Evolutionary conservation across 2,329 filamentous ascomycete genomes (phyloP).

Genomic region (Massarina eburnea): DNA sequence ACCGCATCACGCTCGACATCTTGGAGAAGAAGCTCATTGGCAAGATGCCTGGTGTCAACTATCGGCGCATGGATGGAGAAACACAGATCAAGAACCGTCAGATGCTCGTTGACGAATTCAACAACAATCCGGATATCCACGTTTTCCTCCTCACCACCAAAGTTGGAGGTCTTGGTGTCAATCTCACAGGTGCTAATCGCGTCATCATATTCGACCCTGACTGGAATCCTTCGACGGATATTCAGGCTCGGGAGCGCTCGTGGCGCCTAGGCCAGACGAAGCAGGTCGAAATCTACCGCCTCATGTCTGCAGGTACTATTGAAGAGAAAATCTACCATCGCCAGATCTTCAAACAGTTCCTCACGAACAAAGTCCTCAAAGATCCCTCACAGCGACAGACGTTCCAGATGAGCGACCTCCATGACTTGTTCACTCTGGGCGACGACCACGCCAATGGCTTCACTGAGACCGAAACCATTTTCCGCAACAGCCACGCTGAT

Average conservation of each 20-base stretch:
- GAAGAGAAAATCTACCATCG: constrained; percentile 99
- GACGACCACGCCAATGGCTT: constrained; percentile 63
- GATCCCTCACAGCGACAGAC: constrained; percentile 92
- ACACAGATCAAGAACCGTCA: constrained; percentile 90
- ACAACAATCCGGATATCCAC: constrained; percentile 74
- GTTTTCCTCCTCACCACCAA: constrained; percentile 95
- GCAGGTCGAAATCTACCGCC: constrained; percentile 91
- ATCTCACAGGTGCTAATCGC: constrained; percentile 89
- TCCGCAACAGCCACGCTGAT: constrained; percentile 66
- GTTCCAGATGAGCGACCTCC: constrained; percentile 85
- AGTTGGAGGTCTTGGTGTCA: constrained; percentile 90
- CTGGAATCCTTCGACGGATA: constrained; percentile 96
- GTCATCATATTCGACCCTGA: constrained; percentile 99
- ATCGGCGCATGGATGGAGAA: constrained; percentile 88
- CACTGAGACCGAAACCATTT: constrained; percentile 83
- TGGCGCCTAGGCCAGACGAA: constrained; percentile 95
- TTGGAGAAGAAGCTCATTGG: constrained; percentile 77
- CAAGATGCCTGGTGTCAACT: constrained; percentile 69
- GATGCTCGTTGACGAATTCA: constrained; percentile 88
- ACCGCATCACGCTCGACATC: constrained; percentile 93
- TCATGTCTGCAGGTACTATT: constrained; percentile 98
- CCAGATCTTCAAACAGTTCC: constrained; percentile 97
- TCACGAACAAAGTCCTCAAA: constrained; percentile 93
- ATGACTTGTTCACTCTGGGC: constrained; percentile 85
- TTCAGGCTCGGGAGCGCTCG: constrained; percentile 91